Evolutionary conservation across 2,329 filamentous ascomycete genomes (phyloP).

Genomic region (Elsinoe necatrix): DNA sequence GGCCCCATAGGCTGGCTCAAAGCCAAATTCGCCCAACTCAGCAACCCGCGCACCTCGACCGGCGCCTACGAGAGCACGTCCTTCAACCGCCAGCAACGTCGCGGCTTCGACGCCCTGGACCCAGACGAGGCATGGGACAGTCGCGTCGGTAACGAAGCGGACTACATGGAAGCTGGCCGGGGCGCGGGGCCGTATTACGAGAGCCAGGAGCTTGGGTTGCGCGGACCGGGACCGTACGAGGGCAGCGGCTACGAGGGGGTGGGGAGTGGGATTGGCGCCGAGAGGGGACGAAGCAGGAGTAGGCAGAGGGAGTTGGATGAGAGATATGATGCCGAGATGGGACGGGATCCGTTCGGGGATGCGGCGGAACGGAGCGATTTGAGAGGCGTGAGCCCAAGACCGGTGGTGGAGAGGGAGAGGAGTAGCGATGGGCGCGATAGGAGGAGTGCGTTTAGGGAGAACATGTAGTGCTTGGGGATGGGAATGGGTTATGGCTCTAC

Average conservation of each 20-base stretch:
- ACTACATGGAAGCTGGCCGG: constrained; percentile 34
- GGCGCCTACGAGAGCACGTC: constrained; percentile 41
- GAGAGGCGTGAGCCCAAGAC: constrained; percentile 66
- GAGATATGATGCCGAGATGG: constrained; percentile 40
- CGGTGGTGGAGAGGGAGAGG: constrained; percentile 48
- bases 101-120: constrained; percentile 60
- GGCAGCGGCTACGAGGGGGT: constrained; percentile 32
- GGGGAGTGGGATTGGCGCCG: constrained; percentile 27
- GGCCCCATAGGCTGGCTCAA: constrained; percentile 67
- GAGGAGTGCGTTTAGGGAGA: constrained; percentile 61
- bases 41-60: constrained; percentile 56
- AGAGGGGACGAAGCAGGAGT: constrained; percentile 40
- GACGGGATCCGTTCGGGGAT: constrained; percentile 63
- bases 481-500: constrained; percentile 4
- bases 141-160: constrained; percentile 65
- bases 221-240: constrained; percentile 35
- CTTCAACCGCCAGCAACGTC: constrained; percentile 22
- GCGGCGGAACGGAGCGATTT: constrained; percentile 55
- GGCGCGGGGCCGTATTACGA: constrained; percentile 57
- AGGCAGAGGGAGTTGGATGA: constrained; percentile 40
- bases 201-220: constrained; percentile 62
- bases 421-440: constrained; percentile 45
- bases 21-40: constrained; percentile 55
- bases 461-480: constrained; percentile 41
- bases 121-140: constrained; percentile 83